phyloP scores from a whole-genome alignment of 257 asterid species.

The Scutellaria minor region DNA sequence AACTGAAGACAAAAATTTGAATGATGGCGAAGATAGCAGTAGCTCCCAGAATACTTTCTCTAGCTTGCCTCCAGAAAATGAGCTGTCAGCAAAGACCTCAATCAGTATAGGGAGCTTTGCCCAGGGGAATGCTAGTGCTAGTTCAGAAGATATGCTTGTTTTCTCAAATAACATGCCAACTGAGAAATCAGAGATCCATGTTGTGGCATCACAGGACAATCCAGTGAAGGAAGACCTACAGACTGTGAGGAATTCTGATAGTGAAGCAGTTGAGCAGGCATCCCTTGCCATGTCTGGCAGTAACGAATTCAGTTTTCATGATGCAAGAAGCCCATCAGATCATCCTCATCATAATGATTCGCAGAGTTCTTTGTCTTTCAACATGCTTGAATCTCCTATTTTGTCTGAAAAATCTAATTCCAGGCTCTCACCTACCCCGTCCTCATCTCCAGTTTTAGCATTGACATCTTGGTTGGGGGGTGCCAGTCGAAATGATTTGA shows the following conservation, averaged over 20 bases:
- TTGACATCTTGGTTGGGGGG: slow-evolving; percentile 94
- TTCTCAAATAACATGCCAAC: slow-evolving; percentile 40
- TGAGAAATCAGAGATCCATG: slow-evolving; percentile 51
- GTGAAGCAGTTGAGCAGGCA: slow-evolving; percentile 58
- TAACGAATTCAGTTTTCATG: slow-evolving; percentile 57
- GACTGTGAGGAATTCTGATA: slow-evolving; percentile 51
- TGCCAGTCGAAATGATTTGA: slow-evolving; percentile 60
- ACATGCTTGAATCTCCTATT: slow-evolving; percentile 62
- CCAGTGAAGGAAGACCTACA: slow-evolving; percentile 55
- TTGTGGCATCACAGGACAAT: slow-evolving; percentile 47
- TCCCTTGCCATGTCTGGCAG: slow-evolving; percentile 62
- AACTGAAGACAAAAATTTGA: slow-evolving; percentile 70
- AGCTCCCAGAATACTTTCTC: slow-evolving; percentile 92
- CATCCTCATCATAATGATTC: slow-evolving; percentile 57
- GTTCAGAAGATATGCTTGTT: slow-evolving; percentile 79
- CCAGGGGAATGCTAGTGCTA: slow-evolving; percentile 77
- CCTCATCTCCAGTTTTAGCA: slow-evolving; percentile 85
- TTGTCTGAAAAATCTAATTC: slow-evolving; percentile 78
- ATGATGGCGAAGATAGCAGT: slow-evolving; percentile 75
- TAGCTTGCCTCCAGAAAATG: slow-evolving; percentile 90
- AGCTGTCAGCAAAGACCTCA: slow-evolving; percentile 78
- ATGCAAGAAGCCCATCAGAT: slow-evolving; percentile 55
- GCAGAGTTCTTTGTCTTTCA: slow-evolving; percentile 59
- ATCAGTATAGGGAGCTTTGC: slow-evolving; percentile 83
- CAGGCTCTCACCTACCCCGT: slow-evolving; percentile 52